A percentile compares a stretch with the other conserved stretches of the same genome.
Conservation (phyloP, 2,329 filamentous ascomycete species). For the Fusarium marasasianum region DNA sequence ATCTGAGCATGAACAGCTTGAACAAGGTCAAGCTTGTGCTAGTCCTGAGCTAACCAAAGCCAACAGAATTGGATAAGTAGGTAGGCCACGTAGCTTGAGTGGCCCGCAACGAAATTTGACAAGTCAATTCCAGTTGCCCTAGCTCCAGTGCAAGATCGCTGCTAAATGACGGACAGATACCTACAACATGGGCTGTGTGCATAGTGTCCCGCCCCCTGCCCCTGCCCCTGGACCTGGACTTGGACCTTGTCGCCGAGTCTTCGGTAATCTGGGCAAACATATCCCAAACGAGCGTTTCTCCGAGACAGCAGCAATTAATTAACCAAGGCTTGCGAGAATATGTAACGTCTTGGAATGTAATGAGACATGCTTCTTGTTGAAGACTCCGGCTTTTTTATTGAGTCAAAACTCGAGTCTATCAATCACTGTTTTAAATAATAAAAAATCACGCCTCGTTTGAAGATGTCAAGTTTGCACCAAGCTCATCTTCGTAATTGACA, state of each 20-base stretch:
- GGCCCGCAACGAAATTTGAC: background rate
- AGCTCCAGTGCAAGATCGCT: background rate
- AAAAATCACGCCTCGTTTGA: no score
- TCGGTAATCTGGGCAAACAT: conserved; percentile 12
- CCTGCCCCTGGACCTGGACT: conserved; percentile 1
- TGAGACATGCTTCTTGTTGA: conserved; percentile 18
- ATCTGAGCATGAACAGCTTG: background rate
- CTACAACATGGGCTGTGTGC: background rate
- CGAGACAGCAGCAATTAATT: background rate
- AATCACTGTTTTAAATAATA: background rate
- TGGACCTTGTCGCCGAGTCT: conserved; percentile 17
- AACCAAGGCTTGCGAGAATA: background rate
- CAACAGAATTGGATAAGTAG: background rate
- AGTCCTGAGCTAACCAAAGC: background rate
- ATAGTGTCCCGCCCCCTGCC: background rate
- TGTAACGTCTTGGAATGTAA: conserved; percentile 26
- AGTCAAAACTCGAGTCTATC: background rate
- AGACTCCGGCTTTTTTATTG: background rate
- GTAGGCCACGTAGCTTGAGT: background rate
- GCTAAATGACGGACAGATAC: background rate
- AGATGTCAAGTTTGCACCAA: background rate
- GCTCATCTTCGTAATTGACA: background rate
- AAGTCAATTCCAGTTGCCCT: background rate
- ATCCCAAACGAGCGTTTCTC: background rate
- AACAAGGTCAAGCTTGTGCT: background rate